Evolutionary conservation across 2,329 filamentous ascomycete species (phyloP), one percentile per base, ranked within the genome.

Genomic region (Fragosphaeria purpurea): DNA sequence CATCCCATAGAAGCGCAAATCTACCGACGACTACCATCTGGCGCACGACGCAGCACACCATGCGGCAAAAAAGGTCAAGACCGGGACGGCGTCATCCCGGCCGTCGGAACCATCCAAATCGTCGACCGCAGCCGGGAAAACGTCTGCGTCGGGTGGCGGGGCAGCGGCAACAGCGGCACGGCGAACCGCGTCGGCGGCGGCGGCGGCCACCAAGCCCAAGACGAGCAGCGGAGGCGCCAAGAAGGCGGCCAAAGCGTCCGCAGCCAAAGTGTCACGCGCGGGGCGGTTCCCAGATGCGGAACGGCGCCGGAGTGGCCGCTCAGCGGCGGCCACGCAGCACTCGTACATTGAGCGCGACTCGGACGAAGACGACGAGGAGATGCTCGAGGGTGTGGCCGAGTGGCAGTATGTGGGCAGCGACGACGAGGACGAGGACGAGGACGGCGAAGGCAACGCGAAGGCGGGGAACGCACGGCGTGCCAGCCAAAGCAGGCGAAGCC

Each of bases 301-400:
- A 55, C 74, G 78, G 39, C 71, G 78, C 43, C 76, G 76, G 37
- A 81, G 77, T 57, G 71, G 76, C n/a, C 74, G 78, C 22, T 47
- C 55, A 46, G 62, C 71, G 5, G 69, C 67, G 55, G 69, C 65
- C 46, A 22, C 22, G 22, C 68, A 62, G 52, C 63, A 66, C 12
- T 74, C 75, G 38, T 82, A 82, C 56, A 70, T 72, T 30, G 78
- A 82, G 61, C 72, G 77, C 35, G 75, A 79, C 50, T 76, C 76
- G 9, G 71, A 72, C 9, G 76, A 77, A 46, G 78, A 81, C 52
- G 77, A 81, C 53, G 72, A 77, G 55, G 78, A 81, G 60, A 82
- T 81, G 78, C 65, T 79, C 31, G 71, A 78, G 44, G 78, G 78
- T 2, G 78, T 81, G 5, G 76, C 77, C 1, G 67, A 77, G 59